Base-by-base conservation (phyloP, 768 basidiomycete species). In the Lactifluus subvellereus region DNA sequence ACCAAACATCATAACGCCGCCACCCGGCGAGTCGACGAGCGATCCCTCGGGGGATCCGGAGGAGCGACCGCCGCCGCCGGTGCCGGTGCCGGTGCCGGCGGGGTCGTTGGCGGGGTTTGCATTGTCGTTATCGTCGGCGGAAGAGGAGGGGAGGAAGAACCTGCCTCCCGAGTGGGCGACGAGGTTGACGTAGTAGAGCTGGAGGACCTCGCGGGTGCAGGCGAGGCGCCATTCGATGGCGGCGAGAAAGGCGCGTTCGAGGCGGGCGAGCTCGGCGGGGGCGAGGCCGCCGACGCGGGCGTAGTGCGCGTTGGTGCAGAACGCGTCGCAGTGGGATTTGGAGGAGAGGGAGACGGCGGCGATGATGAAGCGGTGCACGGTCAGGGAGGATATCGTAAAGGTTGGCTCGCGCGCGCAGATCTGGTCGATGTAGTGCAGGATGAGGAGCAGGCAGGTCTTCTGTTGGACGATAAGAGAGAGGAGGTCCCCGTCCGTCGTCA, bases 321-420 rank as follows among this genome's bases (percentile, higher is more conserved):
- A 98, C 20, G 86, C 84, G 77, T 99, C 97, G 75, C 91, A 95
- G 50, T 98, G 85, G 0, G 94, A 93, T 76, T 99, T 98, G 78
- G 87, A 89, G 65, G 92, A 89, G 62, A 94, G 92, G 35, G 91
- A 85, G 74, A 98, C 88, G 69, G 93, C 86, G 50, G 96, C 83
- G 77, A 98, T 98, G 72, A 98, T 82, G 77, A 99, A 98, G 63
- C 97, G 93, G 77, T 99, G 97, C 71, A 94, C 94, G 27, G 96
- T 98, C 70, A 98, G 85, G 42, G 94, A 96, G 42, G 93, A 92
- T 67, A 99, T 83, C 54, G 89, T 96, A 80, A 98, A 99, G 38
- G 85, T 80, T 27, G 93, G 90, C 69, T 85, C 82, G 68, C 91
- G 85, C 50, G 86, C 82, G 75, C 93, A 96, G 71, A 97, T 93